These are phyloP conservation scores for Selaginella tamariscina DNA, from an alignment of 75 land plant species.

Conservation along the genomic window DNA sequence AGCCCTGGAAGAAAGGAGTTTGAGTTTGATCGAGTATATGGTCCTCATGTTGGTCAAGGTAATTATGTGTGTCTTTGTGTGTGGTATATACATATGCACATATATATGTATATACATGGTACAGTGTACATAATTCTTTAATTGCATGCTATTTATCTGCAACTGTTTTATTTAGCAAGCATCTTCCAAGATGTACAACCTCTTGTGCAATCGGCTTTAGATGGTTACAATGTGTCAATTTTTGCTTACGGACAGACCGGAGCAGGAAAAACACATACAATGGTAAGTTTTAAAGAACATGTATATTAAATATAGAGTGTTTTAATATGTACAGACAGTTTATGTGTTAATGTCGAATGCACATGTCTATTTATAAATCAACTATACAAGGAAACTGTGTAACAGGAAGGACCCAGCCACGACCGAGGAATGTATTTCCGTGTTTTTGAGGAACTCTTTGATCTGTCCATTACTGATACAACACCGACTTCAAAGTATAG, in stretches of 20 bases:
- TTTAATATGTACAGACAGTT: no score
- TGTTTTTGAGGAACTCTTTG: slow-evolving; percentile 88
- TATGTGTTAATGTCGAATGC: background rate
- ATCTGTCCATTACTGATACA: slow-evolving; percentile 65
- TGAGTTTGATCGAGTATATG: slow-evolving; percentile 96
- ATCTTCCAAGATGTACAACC: slow-evolving; percentile 83
- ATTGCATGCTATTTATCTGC: background rate
- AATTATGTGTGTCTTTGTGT: background rate
- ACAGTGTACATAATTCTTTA: no score
- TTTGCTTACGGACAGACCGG: slow-evolving; percentile 85
- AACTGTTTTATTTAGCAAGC: slow-evolving; percentile 45
- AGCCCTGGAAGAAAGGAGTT: slow-evolving; percentile 66
- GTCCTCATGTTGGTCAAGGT: slow-evolving; percentile 98
- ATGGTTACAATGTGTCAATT: slow-evolving; percentile 86
- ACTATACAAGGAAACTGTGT: no score
- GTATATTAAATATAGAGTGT: slow-evolving; percentile 4
- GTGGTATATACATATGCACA: background rate
- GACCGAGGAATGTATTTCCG: slow-evolving; percentile 87
- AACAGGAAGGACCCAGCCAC: slow-evolving; percentile 88
- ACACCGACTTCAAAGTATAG: slow-evolving; percentile 48
- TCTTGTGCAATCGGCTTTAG: slow-evolving; percentile 90
- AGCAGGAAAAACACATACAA: slow-evolving; percentile 86
- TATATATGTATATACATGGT: background rate
- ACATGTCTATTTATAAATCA: background rate
- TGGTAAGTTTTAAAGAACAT: slow-evolving; percentile 37